Conservation (phyloP, 768 basidiomycete genomes). For the Candolleomyces efflorescens region DNA sequence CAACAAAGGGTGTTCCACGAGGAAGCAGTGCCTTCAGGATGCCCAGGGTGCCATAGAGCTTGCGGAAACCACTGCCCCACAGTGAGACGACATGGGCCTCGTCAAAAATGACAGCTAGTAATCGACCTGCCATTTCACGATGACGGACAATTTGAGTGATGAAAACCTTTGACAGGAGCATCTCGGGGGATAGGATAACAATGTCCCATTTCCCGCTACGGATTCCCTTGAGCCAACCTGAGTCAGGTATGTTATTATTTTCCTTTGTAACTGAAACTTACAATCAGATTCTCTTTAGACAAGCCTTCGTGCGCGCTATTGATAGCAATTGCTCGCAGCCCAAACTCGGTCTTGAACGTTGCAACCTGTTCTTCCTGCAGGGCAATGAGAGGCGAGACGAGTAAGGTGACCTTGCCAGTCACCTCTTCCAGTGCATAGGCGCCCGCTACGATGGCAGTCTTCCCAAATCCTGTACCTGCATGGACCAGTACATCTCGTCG, state of each 20-base stretch:
- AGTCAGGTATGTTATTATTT: background rate
- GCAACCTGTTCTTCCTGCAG: conserved; percentile 30
- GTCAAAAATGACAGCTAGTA: conserved; percentile 27
- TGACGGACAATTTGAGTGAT: conserved; percentile 21
- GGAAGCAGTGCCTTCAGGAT: conserved; percentile 26
- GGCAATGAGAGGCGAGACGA: conserved; percentile 34
- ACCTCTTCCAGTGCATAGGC: conserved; percentile 24
- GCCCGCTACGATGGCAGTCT: conserved; percentile 35
- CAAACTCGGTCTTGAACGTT: conserved; percentile 19
- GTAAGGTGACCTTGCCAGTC: conserved; percentile 27
- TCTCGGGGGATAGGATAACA: conserved; percentile 30
- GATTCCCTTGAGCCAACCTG: conserved; percentile 15
- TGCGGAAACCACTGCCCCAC: conserved; percentile 31
- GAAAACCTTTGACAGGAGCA: conserved; percentile 24
- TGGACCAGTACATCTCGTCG: conserved; percentile 30
- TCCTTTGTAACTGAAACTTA: no score
- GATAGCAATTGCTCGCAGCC: conserved; percentile 24
- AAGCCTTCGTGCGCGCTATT: conserved; percentile 28
- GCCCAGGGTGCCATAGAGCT: conserved; percentile 24
- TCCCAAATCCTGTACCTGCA: conserved; percentile 33
- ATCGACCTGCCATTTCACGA: conserved; percentile 11
- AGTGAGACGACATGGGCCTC: conserved; percentile 34
- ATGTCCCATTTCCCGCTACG: conserved; percentile 22
- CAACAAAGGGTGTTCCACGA: conserved; percentile 23
- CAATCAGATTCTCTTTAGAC: conserved; percentile 19